phyloP scores from a whole-genome alignment of 495 filamentous ascomycete species.

The Penicillium arizonense region DNA sequence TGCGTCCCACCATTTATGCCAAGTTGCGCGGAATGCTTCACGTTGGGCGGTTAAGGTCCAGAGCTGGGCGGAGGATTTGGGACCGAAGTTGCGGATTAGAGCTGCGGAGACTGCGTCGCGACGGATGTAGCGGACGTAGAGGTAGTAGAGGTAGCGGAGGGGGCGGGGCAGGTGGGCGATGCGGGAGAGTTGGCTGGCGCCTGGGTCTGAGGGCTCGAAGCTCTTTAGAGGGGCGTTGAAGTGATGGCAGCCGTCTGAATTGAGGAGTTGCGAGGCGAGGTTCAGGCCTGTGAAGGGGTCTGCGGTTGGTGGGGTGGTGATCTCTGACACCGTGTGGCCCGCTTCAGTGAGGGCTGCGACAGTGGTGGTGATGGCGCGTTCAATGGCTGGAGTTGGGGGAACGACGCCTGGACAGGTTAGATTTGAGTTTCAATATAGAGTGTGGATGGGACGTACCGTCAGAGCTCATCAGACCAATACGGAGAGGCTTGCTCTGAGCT shows the following conservation, averaged over 20 bases:
- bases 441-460: constrained; percentile 54
- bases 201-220: constrained; percentile 79
- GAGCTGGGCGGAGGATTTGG: constrained; percentile 68
- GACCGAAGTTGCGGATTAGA: constrained; percentile 67
- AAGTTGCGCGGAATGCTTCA: constrained; percentile 72
- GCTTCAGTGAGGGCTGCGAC: constrained; percentile 63
- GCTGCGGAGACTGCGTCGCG: constrained; percentile 76
- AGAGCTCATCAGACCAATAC: constrained; percentile 73
- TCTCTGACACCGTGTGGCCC: constrained; percentile 76
- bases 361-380: constrained; percentile 68
- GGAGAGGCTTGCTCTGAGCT: constrained; percentile 58
- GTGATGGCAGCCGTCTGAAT: constrained; percentile 82
- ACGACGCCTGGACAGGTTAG: constrained; percentile 57
- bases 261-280: constrained; percentile 82
- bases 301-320: constrained; percentile 59
- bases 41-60: constrained; percentile 78
- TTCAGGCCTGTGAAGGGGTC: constrained; percentile 69
- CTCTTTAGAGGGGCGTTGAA: constrained; percentile 73
- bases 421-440: neutral
- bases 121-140: constrained; percentile 81
- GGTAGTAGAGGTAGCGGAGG: constrained; percentile 82
- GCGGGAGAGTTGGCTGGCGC: constrained; percentile 68
- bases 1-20: constrained; percentile 81
- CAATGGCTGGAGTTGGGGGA: constrained; percentile 81
- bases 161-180: constrained; percentile 73